Evolutionary conservation across 2,329 filamentous ascomycete species (phyloP), one percentile per base, ranked within the genome.

Genomic region (Talaromyces rugulosus): DNA sequence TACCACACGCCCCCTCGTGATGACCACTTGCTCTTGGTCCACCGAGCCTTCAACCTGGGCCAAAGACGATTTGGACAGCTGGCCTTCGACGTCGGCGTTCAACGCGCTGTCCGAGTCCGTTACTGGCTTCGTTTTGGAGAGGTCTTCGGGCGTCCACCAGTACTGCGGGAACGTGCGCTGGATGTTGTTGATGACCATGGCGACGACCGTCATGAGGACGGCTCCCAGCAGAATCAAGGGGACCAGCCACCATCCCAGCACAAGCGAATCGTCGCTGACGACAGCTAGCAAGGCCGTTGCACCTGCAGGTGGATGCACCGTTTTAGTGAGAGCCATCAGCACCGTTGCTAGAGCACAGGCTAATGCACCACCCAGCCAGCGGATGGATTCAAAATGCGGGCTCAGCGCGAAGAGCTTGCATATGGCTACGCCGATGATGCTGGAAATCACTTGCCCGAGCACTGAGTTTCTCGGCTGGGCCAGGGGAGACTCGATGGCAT

Each of bases 271-370:
- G 2, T 81, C 76, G 62, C 87, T 85, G 1, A 86, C 80, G 0
- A 89, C 87, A 0, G 88, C 88, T 30, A 92, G 76, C 1, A 93
- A 75, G 0, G 88, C 89, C 0, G 89, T 92, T 8, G 89, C 89
- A 4, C 90, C 89, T 0, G 88, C 89, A 0, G 89, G 90, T 0
- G 89, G 89, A 66, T 92, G 88, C 0, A 90, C 81, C 0, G 89
- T 91, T 58, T 87, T 88, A 1, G 89, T 92, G 27, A 91, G 68
- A 0, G 81, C 82, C 89, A 92, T 92, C 61, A 85, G 62, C 1
- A 82, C 78, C 0, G 85, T 89, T 0, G 89, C 82, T 2, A 82
- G 71, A 0, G 86, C 88, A 66, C 88, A 90, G 1, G 87, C 79
- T 0, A 92, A 74, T 11, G 88, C 84, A 11, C 86, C 89, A 1